phyloP scores from a whole-genome alignment of 148 eudicot genomes.

The Nyssa sinensis region DNA sequence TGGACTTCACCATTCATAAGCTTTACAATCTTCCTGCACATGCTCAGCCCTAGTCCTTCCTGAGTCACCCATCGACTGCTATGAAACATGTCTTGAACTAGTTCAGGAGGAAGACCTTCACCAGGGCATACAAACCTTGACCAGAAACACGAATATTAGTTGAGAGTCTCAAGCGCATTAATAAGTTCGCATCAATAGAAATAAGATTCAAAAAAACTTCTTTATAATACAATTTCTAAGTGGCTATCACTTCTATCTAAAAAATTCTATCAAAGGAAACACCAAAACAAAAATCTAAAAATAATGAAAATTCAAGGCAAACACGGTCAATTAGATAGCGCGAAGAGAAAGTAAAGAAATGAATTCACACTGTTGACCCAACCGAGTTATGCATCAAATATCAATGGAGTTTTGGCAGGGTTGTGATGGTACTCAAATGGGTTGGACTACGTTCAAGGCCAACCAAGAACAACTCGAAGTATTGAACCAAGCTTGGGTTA shows the following conservation, averaged over 20 bases:
- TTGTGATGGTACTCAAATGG: too few relatives aligned
- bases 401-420: background rate
- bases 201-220: background rate
- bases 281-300: slow-evolving; percentile 6
- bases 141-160: slow-evolving; percentile 2
- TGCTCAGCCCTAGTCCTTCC: slow-evolving; percentile 90
- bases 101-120: slow-evolving; percentile 82
- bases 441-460: too few relatives aligned
- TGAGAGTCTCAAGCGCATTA: background rate
- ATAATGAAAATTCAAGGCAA: background rate
- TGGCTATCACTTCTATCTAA: background rate
- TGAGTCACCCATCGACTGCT: slow-evolving; percentile 71
- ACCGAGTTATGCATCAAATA: background rate
- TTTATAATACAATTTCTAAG: background rate
- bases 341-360: background rate
- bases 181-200: background rate
- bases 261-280: background rate
- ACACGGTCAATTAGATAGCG: background rate
- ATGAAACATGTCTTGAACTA: slow-evolving; percentile 92
- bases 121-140: slow-evolving; percentile 84
- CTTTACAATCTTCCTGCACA: slow-evolving; percentile 78
- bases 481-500: background rate
- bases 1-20: slow-evolving; percentile 90
- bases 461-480: too few relatives aligned
- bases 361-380: background rate